Evolutionary conservation across 192 early-diverging fungal species (phyloP), one percentile per base, ranked within the genome.

Genomic region (Entomortierella parvispora): DNA sequence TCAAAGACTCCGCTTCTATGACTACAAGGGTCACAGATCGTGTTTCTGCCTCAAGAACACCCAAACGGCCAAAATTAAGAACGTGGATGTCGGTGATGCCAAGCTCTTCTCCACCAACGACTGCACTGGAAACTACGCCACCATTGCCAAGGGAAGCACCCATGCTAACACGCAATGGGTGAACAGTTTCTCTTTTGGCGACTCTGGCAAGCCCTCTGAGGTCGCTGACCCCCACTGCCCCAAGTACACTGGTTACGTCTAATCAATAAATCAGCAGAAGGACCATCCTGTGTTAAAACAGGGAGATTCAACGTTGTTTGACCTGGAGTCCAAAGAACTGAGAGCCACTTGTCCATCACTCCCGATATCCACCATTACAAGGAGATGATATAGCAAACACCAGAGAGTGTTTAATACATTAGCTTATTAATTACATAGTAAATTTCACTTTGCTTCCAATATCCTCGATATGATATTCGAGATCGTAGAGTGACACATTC

Each of bases 161-260:
- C 47, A 20, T 10, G 12, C 1, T 11, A 49, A 49, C 4, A 23
- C 59, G 2, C 59, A 61, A 12, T 61, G 59, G 59, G 46, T 61
- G 15, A 48, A 61, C 44, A 61, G 45, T 44, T 20, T 48, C 15
- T 61, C 59, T 46, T 31, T 61, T 18, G 59, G 45, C 43, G 32
- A 33, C 23, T 61, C 59, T 61, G 59, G 59, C 45, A 45, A 31
- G 17, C 42, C 58, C 40, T 60, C 58, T 12, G 18, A 18, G 40
- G 43, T 12, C n/a, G 25, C 59, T 2, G 17, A 45, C n/a, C 2
- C 9, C n/a, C n/a, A n/a, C 15, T 61, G 45, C 59, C 59, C 44
- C 23, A 61, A 61, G 15, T 48, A 61, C 59, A 32, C 32, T 61
- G 29, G n/a, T 49, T n/a, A n/a, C n/a, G n/a, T n/a, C n/a, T n/a